Evolutionary conservation across 805 yeast species (phyloP).

Genomic region (Wickerhamiella siamensis): DNA sequence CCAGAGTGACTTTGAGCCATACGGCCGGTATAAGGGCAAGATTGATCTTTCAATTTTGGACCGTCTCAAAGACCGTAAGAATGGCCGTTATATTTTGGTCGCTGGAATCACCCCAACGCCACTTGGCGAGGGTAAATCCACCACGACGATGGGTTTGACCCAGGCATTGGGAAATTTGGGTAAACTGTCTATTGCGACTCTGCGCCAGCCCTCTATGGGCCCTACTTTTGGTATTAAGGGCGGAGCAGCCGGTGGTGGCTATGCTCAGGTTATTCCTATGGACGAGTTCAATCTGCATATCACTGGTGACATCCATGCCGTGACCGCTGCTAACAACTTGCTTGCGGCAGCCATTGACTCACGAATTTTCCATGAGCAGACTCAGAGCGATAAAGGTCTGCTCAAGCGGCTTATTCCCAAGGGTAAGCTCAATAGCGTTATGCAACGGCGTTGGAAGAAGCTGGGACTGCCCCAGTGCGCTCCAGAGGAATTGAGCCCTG

Average conservation of each 20-base stretch:
- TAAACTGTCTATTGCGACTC: conserved; percentile 78
- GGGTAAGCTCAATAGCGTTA: conserved; percentile 68
- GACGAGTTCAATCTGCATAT: conserved; percentile 96
- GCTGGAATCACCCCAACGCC: conserved; percentile 99
- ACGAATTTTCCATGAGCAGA: conserved; percentile 85
- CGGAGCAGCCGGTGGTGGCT: conserved; percentile 99
- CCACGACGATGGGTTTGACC: conserved; percentile 92
- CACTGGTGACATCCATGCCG: conserved; percentile 96
- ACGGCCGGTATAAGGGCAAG: conserved; percentile 85
- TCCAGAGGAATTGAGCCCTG: conserved; percentile 57
- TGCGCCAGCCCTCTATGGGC: conserved; percentile 97
- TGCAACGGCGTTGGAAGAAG: conserved; percentile 60
- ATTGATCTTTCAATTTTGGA: conserved; percentile 56
- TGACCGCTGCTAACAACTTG: conserved; percentile 82
- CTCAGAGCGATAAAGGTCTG: conserved; percentile 70
- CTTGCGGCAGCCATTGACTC: conserved; percentile 95
- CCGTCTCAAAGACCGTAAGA: conserved; percentile 46
- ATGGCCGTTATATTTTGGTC: conserved; percentile 81
- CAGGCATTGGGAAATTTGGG: conserved; percentile 85
- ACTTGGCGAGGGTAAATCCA: conserved; percentile 93
- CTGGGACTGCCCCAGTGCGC: conserved; percentile 64
- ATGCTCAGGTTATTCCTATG: conserved; percentile 96
- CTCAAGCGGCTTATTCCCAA: conserved; percentile 76
- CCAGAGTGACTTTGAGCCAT: conserved; percentile 70
- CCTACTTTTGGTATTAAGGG: conserved; percentile 98